Evolutionary conservation across 2,329 filamentous ascomycete species (phyloP), one percentile per base, ranked within the genome.

Genomic region (Fusarium cicatricum): DNA sequence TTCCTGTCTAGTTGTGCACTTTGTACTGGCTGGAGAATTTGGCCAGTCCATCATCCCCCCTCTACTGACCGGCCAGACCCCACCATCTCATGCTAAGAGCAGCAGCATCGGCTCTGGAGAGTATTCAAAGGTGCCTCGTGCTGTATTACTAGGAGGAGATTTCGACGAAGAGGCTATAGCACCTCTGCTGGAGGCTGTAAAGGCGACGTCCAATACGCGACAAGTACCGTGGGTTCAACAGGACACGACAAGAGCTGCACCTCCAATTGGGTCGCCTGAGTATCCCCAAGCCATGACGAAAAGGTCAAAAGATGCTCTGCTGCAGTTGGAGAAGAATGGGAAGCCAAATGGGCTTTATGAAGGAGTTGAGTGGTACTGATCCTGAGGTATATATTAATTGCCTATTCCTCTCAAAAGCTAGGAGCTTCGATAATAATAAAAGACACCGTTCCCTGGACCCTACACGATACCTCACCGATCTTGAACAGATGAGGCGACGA

Each of bases 311-410:
- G 51, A 64, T 2, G 52, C 60, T 4, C 12, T 64, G 3, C n/a
- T 57, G 6, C 26, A 19, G 28, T 41, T 54, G 14, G 32, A 58
- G 5, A 32, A 38, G 15, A 21, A 48, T 2, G 39, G 38, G 9
- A 58, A 64, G 11, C 14, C 60, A 10, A 29, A 62, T 26, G 51
- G 59, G 11, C 16, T 5, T 3, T 28, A 49, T 17, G 40, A 53
- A n/a, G 51, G 11, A 0, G 19, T 60, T 9, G 60, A 57, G 29
- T 60, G 60, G 60, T 63, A 64, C 16, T 60, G 44, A 32, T 14
- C 29, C 3, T 5, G 3, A n/a, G 12, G 11, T 32, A 7, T 2
- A 14, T 32, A 14, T 32, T 14, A n/a, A n/a, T n/a, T n/a, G n/a
- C n/a, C n/a, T n/a, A n/a, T n/a, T n/a, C n/a, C n/a, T n/a, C n/a